A percentile compares a stretch with the other conserved stretches of the same genome.
These are phyloP conservation scores for Trichoderma sp. DNA, from an alignment of 2,329 filamentous ascomycete species.

Conservation along the genomic window DNA sequence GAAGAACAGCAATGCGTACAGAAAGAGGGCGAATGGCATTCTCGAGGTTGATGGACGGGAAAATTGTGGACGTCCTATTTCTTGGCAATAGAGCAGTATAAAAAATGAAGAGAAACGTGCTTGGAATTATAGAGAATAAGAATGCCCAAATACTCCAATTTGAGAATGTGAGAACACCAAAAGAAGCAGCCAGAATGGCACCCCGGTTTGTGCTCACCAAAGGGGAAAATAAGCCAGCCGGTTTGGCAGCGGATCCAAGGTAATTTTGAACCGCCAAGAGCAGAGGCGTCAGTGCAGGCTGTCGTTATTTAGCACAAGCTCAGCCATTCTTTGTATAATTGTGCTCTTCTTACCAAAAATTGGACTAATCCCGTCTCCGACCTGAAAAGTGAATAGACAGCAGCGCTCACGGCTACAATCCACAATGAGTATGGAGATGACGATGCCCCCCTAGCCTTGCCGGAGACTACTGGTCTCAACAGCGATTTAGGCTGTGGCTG, in stretches of 20 bases:
- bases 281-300: constrained; percentile 30
- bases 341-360: constrained; percentile 19
- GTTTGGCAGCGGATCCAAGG: not conserved
- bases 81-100: constrained; percentile 29
- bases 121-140: constrained; percentile 30
- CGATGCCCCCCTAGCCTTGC: not conserved
- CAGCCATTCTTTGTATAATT: not conserved
- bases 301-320: not conserved
- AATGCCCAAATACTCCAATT: constrained; percentile 29
- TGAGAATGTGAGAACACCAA: constrained; percentile 26
- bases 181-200: not conserved
- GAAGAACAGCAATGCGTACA: constrained; percentile 22
- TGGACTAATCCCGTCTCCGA: constrained; percentile 22
- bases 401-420: constrained; percentile 18
- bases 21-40: constrained; percentile 28
- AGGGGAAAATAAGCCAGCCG: not conserved
- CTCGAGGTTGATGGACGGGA: constrained; percentile 29
- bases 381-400: constrained; percentile 21
- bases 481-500: not conserved
- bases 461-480: not conserved
- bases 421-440: constrained; percentile 10
- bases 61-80: not conserved
- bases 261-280: constrained; percentile 23
- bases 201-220: constrained; percentile 4
- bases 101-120: constrained; percentile 29